Evolutionary conservation across 305 asterid species (phyloP), one percentile per base, ranked within the genome.

Genomic region (Andrographis paniculata): DNA sequence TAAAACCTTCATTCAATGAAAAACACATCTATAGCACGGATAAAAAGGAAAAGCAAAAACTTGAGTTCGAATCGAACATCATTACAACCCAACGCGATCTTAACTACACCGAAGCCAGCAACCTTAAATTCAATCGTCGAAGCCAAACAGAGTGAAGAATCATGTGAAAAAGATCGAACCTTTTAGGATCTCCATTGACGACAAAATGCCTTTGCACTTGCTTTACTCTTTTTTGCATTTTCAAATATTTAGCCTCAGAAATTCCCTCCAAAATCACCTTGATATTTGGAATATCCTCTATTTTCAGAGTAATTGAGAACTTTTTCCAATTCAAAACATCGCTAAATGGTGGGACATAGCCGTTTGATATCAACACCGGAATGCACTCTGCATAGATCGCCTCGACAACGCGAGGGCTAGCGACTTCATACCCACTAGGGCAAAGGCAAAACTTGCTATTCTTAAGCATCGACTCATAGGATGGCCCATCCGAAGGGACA

Each of bases 371-470:
- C 68, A 79, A 20, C 1, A 79, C 84, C 0, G 84, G 91, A 17
- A 83, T 80, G 9, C 84, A 79, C 60, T 76, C 82, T 1, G 78
- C 69, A 48, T 82, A 78, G 0, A 79, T 79, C 0, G 86, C 83
- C 79, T 78, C 93, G 47, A 71, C 88, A 9, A 82, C 56, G 22
- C 89, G 56, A 7, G 94, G 86, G 56, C 89, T 82, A 0, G 86
- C 89, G 1, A 79, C 89, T 56, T 82, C 89, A 39, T 76, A 69
- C 0, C 94, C 94, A 28, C 94, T 82, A 0, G 88, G 94, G 40
- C 94, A 82, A 1, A 82, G 48, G 53, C 94, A 82, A 13, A 53
- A 82, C 51, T 41, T 74, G 69, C 89, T 79, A 9, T 45, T 57
- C 41, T 24, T 66, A 16, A 83, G 63, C 80, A 68, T 68, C 1